Conservation (phyloP, 1,284 basidiomycete genomes). For the Lentinus polychrous region DNA sequence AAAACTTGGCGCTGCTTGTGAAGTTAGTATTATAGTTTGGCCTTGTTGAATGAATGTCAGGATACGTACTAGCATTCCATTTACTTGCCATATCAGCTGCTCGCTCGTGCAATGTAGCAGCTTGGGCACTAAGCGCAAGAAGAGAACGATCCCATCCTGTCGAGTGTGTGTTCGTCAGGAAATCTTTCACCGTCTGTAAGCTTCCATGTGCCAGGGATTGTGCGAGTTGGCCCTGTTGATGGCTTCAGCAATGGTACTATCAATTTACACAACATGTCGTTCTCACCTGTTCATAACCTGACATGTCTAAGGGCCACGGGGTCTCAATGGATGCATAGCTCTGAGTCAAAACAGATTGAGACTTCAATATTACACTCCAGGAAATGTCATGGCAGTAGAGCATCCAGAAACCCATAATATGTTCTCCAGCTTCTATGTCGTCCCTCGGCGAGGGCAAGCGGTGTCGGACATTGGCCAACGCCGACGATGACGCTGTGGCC, state of each 20-base stretch:
- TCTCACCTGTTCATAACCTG: constrained; percentile 23
- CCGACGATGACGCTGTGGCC: constrained; percentile 7
- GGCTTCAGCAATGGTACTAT: not conserved
- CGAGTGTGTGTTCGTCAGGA: constrained; percentile 22
- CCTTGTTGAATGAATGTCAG: not conserved
- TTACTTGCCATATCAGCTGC: constrained; percentile 23
- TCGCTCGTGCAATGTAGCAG: constrained; percentile 29
- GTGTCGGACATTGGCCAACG: constrained; percentile 11
- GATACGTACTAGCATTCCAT: constrained; percentile 20
- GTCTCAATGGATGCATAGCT: constrained; percentile 31
- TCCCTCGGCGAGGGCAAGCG: constrained; percentile 28
- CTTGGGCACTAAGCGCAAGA: constrained; percentile 30
- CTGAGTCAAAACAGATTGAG: constrained; percentile 27
- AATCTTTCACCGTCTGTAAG: constrained; percentile 18
- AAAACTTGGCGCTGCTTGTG: constrained; percentile 11
- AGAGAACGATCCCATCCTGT: constrained; percentile 19
- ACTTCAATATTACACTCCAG: constrained; percentile 31
- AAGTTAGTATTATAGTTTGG: not conserved
- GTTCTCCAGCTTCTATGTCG: constrained; percentile 35
- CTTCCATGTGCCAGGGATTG: constrained; percentile 7
- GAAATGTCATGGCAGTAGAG: constrained; percentile 35
- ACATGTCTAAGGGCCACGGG: constrained; percentile 35
- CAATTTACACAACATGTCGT: not conserved
- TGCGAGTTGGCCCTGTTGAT: constrained; percentile 1
- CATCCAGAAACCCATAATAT: constrained; percentile 42